These are phyloP conservation scores for Epichloe uncinata DNA, from an alignment of 2,329 filamentous ascomycete species.

Conservation along the genomic window DNA sequence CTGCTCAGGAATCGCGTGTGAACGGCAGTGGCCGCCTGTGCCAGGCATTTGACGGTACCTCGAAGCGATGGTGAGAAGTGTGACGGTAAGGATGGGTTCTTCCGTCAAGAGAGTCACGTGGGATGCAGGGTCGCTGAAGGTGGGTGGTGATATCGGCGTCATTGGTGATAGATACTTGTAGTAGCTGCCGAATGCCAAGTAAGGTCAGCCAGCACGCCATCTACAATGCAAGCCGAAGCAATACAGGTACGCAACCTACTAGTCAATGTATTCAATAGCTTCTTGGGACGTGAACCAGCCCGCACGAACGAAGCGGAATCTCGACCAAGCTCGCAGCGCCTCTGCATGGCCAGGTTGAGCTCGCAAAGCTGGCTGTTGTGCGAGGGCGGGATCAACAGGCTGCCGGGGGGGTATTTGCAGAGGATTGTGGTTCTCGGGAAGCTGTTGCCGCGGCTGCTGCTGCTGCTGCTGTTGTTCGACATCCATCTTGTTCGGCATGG, in stretches of 20 bases:
- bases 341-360: constrained; percentile 46
- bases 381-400: constrained; percentile 33
- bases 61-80: constrained; percentile 80
- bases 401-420: constrained; percentile 10
- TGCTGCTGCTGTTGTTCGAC: not conserved
- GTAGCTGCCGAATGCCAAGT: constrained; percentile 42
- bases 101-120: constrained; percentile 73
- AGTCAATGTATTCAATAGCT: constrained; percentile 86
- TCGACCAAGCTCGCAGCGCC: constrained; percentile 76
- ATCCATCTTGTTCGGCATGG: constrained; percentile 8
- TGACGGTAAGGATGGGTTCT: constrained; percentile 86
- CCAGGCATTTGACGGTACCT: constrained; percentile 72
- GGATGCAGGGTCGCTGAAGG: constrained; percentile 69
- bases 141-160: constrained; percentile 85
- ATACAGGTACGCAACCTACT: constrained; percentile 38
- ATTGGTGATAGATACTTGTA: constrained; percentile 83
- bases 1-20: constrained; percentile 86
- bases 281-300: constrained; percentile 94
- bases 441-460: not conserved
- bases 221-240: not conserved
- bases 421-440: not conserved
- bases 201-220: not conserved
- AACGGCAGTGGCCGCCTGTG: constrained; percentile 68
- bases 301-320: constrained; percentile 87
- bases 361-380: constrained; percentile 29